Base-by-base conservation (phyloP, 371 early-diverging fungal genomes). In the Mucor velutinosus region DNA sequence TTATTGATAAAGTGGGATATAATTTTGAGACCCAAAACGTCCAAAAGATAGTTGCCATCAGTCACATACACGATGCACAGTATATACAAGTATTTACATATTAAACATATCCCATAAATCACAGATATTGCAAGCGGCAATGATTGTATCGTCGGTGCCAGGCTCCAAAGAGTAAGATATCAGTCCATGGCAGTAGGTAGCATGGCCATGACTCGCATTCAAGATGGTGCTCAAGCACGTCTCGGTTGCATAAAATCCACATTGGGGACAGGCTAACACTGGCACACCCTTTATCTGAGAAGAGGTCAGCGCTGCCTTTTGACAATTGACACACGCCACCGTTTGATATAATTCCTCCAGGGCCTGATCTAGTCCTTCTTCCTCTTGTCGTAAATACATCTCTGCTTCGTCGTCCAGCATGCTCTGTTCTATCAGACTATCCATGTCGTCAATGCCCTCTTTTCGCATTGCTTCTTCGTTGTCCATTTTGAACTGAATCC, bases 161-260 rank as follows among this genome's bases (percentile, higher is more conserved):
- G 67, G 64, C n/a, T 74, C 74, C 7, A 67, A 23, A 30, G 53
- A 30, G 32, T 62, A 70, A 0, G 21, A 33, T 14, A 74, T 67
- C 4, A n/a, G 8, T 0, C 68, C 65, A 2, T 27, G 35, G 39
- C 74, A 74, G 3, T 10, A 11, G 7, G 4, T 11, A 1, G 32
- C 1, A 49, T 74, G 74, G 3, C 32, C 25, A n/a, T 17, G 30
- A 7, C 45, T 35, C 7, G 55, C 43, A 14, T 41, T 10, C 23
- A 62, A 17, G 7, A 65, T 55, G 3, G 56, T 2, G 1, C 15
- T 19, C 1, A 65, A 19, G 23, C 69, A 65, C 0, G 2, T 4
- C 35, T 68, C 66, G 2, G 69, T 69, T 1, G 63, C 41, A 56
- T 69, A 69, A 56, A 73, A 73, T 23, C 73, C 73, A 56, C 73